Conservation (phyloP, 192 early-diverging fungal genomes). For the Ambispora gerdemannii region DNA sequence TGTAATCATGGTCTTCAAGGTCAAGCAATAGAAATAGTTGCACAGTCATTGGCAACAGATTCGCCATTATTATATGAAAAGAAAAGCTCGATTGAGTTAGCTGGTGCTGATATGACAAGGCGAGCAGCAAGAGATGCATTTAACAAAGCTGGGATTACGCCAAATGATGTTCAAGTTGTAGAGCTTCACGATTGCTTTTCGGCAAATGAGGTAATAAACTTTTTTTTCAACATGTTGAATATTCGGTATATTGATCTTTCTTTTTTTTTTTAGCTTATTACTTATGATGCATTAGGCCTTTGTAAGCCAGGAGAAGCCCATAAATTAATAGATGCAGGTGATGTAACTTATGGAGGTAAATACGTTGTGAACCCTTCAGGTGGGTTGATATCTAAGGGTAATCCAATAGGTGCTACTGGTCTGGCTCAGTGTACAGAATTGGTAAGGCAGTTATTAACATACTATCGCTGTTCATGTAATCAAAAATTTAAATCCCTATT, state of each 20-base stretch:
- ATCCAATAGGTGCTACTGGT: constrained; percentile 74
- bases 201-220: constrained; percentile 59
- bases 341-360: constrained; percentile 61
- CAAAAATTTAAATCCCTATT: not conserved
- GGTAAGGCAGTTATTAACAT: constrained; percentile 13
- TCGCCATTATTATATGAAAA: constrained; percentile 53
- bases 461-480: not conserved
- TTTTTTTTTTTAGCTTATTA: constrained; percentile 49
- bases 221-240: too few species aligned
- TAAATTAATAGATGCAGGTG: constrained; percentile 50
- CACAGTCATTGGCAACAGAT: constrained; percentile 71
- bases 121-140: constrained; percentile 55
- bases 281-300: constrained; percentile 71
- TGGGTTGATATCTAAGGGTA: constrained; percentile 74
- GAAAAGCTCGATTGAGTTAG: constrained; percentile 54
- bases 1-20: constrained; percentile 51
- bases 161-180: constrained; percentile 62
- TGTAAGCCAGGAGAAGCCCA: constrained; percentile 64
- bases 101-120: constrained; percentile 70
- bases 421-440: constrained; percentile 69
- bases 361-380: constrained; percentile 71
- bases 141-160: constrained; percentile 55
- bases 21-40: constrained; percentile 67
- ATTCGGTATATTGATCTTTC: too few species aligned
- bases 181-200: constrained; percentile 79